Evolutionary conservation across 1,139 yeast genomes (phyloP).

Genomic region (Yamadazyma friedrichii): DNA sequence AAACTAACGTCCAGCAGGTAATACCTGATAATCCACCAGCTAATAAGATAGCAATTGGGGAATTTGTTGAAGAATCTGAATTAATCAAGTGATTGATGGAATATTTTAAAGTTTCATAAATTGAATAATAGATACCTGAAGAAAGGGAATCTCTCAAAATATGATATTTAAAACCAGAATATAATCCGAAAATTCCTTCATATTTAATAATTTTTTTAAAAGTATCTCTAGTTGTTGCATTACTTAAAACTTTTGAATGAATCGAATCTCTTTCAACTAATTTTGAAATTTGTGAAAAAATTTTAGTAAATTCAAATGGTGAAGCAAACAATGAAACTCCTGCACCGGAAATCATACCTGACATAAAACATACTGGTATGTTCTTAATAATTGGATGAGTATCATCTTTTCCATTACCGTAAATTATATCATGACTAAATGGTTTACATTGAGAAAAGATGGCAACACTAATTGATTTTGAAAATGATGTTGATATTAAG

Average conservation of each 20-base stretch:
- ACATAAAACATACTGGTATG: conserved; percentile 62
- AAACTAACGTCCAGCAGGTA: conserved; percentile 68
- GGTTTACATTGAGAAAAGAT: conserved; percentile 63
- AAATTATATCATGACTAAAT: conserved; percentile 31
- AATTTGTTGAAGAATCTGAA: conserved; percentile 25
- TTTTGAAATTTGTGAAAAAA: conserved; percentile 70
- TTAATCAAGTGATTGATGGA: conserved; percentile 35
- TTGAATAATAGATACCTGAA: conserved; percentile 70
- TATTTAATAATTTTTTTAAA: conserved; percentile 53
- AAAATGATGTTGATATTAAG: conserved; percentile 59
- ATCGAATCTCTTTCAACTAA: conserved; percentile 31
- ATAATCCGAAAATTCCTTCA: conserved; percentile 64
- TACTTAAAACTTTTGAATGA: conserved; percentile 8
- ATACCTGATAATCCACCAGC: conserved; percentile 86
- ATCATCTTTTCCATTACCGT: conserved; percentile 11
- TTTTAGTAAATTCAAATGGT: conserved; percentile 83
- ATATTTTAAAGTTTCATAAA: conserved; percentile 70
- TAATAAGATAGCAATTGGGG: conserved; percentile 39
- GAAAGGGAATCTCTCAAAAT: conserved; percentile 66
- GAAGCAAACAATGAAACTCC: conserved; percentile 68
- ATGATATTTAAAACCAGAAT: conserved; percentile 73
- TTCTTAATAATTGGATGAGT: conserved; percentile 47
- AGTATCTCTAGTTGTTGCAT: conserved; percentile 29
- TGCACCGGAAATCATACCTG: conserved; percentile 71
- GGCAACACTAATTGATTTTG: conserved; percentile 67